These are phyloP conservation scores for Eutypa lata DNA, from an alignment of 2,329 filamentous ascomycete species.

Conservation along the genomic window DNA sequence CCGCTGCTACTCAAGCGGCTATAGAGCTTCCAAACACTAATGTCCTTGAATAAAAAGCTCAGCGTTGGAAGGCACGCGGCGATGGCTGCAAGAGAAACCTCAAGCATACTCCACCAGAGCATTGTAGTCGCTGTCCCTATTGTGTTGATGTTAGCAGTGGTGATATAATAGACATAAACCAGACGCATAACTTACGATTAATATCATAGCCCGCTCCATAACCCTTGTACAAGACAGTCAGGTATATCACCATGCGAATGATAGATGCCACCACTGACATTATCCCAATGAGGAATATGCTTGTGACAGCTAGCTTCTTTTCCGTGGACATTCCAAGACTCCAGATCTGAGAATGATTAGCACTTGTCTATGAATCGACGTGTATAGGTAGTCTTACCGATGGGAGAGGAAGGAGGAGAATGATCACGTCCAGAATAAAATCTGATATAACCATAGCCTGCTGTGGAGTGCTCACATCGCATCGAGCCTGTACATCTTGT, in stretches of 20 bases:
- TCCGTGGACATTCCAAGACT: constrained; percentile 1
- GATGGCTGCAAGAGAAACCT: neutral
- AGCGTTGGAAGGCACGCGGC: neutral
- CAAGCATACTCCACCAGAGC: constrained; percentile 1
- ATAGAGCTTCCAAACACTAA: neutral
- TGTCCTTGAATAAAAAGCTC: neutral
- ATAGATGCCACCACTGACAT: constrained; percentile 1
- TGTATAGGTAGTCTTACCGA: neutral
- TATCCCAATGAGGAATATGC: constrained; percentile 2
- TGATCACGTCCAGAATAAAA: constrained; percentile 4
- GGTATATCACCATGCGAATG: neutral
- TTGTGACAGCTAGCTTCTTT: constrained; percentile 2
- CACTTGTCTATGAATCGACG: neutral
- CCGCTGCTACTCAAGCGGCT: neutral
- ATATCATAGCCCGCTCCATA: constrained; percentile 1
- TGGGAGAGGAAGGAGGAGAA: constrained; percentile 3
- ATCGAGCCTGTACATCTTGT: neutral
- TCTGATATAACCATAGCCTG: constrained; percentile 54
- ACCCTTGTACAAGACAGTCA: neutral
- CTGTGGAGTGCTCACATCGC: neutral
- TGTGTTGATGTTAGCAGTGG: neutral
- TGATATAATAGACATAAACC: neutral
- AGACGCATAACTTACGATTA: neutral
- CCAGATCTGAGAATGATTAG: neutral
- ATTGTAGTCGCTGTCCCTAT: neutral